Evolutionary conservation across 129 eudicot species (phyloP), one percentile per base, ranked within the genome.

Genomic region (Lactuca sativa): DNA sequence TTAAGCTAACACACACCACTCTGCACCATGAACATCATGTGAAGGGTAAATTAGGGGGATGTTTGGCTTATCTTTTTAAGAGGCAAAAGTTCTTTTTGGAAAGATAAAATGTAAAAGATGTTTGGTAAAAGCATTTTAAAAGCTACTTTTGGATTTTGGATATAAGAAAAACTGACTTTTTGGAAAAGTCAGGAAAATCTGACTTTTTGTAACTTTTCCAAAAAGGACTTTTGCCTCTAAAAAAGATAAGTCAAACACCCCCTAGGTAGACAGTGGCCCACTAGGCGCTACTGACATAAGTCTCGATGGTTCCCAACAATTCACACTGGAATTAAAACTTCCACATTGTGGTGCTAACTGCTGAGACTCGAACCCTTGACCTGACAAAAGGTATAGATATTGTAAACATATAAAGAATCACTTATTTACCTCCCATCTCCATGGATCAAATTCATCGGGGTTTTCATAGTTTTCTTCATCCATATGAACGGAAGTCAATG

Each of bases 401-500:
- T 59, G 1, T 17, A 59, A 69, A 14, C 13, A 61, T 3, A 69
- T 0, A 81, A 57, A 30, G 1, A 57, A 72, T 59, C 15, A 76
- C 14, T 53, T 17, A 12, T 71, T 73, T 69, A 93, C 98, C 97
- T 93, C 91, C 99, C 99, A 93, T 81, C 99, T 87, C 92, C 90
- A 87, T 0, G 99, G 99, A 75, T 90, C 71, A 75, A 93, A 93
- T 16, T 83, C 79, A 66, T 87, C 82, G 0, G 99, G 96, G 68
- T 87, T 83, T 71, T 90, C 87, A 41, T 93, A 93, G 58, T 83
- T 87, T 71, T 73, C 83, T 62, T 87, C 93, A 57, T 90, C 97
- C 97, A 93, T 90, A 81, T 93, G 99, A 80, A 93, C 90, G 7
- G 99, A 90, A 67, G 86, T 93, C 70, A 93, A 82, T 14, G 99